phyloP scores from a whole-genome alignment of 306 rosid species.

The Cyamopsis tetragonoloba region DNA sequence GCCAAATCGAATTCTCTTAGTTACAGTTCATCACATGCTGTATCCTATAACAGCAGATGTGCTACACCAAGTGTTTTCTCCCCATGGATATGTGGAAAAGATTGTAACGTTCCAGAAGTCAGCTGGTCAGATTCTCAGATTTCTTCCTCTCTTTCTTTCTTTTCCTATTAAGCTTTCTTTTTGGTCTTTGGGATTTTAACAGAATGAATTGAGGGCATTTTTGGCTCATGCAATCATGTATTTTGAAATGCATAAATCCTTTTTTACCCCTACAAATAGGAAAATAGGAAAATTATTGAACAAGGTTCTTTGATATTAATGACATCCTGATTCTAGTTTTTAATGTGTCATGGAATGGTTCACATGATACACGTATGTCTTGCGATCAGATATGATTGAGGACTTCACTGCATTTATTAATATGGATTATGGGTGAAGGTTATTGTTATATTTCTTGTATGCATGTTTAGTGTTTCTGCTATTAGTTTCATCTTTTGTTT shows the following conservation, averaged over 20 bases:
- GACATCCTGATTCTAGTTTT: conserved; percentile 1
- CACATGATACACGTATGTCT: not conserved
- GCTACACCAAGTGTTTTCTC: conserved; percentile 96
- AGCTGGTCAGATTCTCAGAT: conserved; percentile 96
- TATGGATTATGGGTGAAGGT: not conserved
- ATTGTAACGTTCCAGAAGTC: conserved; percentile 99
- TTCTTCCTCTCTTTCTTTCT: conserved; percentile 56
- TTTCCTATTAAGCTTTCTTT: conserved; percentile 27
- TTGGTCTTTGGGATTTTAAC: conserved; percentile 6
- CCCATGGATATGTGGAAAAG: conserved; percentile 99
- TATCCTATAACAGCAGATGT: conserved; percentile 99
- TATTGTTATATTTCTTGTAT: not conserved
- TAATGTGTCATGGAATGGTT: not conserved
- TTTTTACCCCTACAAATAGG: not conserved
- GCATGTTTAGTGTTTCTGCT: conserved; percentile 22
- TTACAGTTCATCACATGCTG: conserved; percentile 97
- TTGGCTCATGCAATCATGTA: conserved; percentile 12
- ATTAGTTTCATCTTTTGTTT: conserved; percentile 30
- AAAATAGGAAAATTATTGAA: conserved; percentile 7
- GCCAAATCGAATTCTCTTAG: conserved; percentile 99
- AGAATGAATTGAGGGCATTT: conserved; percentile 7
- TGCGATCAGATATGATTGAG: not conserved
- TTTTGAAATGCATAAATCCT: not conserved
- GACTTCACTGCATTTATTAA: not conserved
- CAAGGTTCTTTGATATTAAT: not conserved